Percentiles rank a stretch among this genome's conserved stretches.
Conservation (phyloP, 208 protist species). For the Leishmania braziliensis region DNA sequence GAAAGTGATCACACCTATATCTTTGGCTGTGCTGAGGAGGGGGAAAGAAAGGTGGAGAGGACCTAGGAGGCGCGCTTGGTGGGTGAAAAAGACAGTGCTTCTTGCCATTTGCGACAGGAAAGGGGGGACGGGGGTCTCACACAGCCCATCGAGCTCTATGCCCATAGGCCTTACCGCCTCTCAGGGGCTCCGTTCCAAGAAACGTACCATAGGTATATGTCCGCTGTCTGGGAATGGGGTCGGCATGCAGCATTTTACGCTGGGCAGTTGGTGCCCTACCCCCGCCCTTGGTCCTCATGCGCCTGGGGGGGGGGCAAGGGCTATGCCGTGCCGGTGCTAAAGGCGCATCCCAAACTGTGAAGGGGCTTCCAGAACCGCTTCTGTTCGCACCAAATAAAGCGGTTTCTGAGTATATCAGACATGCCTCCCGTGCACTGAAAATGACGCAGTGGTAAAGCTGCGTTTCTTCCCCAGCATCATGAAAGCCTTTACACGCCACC, state of each 20-base stretch:
- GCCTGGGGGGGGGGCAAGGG: not conserved
- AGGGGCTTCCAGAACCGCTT: not conserved
- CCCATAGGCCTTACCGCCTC: no score
- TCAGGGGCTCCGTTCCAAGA: not conserved
- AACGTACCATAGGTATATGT: not conserved
- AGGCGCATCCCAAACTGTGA: not conserved
- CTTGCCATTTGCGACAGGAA: not conserved
- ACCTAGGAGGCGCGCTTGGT: not conserved
- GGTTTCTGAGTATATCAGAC: not conserved
- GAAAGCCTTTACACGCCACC: not conserved
- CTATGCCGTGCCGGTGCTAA: not conserved
- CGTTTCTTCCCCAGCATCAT: not conserved
- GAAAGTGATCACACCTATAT: not conserved
- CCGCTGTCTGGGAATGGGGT: no score
- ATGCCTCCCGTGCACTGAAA: not conserved
- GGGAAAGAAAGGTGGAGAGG: not conserved
- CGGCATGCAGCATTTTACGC: not conserved
- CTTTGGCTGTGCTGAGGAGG: not conserved
- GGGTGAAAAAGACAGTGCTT: not conserved
- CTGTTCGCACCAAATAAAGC: not conserved
- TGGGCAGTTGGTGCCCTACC: not conserved
- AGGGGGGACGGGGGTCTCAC: not conserved
- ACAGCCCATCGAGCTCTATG: not conserved
- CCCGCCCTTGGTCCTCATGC: not conserved
- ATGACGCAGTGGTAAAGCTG: not conserved